These are phyloP conservation scores for Colletotrichum scovillei DNA, from an alignment of 2,329 filamentous ascomycete genomes.

Conservation along the genomic window DNA sequence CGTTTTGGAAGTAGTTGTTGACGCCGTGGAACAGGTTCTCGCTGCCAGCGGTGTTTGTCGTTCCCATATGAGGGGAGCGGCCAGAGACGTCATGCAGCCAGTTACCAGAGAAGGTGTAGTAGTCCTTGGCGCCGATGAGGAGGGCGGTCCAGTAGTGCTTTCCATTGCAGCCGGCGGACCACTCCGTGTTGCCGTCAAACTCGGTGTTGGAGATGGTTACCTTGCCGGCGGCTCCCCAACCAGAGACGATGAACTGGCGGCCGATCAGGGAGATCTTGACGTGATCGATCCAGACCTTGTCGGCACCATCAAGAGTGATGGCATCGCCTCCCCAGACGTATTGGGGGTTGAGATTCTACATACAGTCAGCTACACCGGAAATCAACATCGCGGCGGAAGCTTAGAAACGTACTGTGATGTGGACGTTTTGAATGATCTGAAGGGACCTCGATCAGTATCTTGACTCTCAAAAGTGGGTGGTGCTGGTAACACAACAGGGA, in stretches of 20 bases:
- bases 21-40: constrained; percentile 40
- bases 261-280: constrained; percentile 54
- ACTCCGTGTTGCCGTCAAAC: constrained; percentile 48
- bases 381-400: neutral
- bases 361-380: neutral
- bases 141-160: constrained; percentile 48
- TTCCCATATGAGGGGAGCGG: constrained; percentile 42
- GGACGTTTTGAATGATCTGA: constrained; percentile 60
- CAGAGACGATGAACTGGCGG: constrained; percentile 52
- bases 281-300: constrained; percentile 46
- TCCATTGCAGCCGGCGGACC: constrained; percentile 44
- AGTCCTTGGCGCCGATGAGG: constrained; percentile 43
- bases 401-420: constrained; percentile 46
- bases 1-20: constrained; percentile 45
- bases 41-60: constrained; percentile 15
- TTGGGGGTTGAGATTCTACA: constrained; percentile 50
- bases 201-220: constrained; percentile 53
- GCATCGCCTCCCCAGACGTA: constrained; percentile 45
- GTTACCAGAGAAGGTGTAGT: constrained; percentile 40
- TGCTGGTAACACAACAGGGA: neutral
- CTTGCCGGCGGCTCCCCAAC: constrained; percentile 45
- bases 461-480: neutral
- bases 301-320: constrained; percentile 50
- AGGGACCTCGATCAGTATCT: neutral
- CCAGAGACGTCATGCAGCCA: constrained; percentile 43